A percentile compares a stretch with the other conserved stretches of the same genome.
phyloP scores from a whole-genome alignment of 805 yeast genomes.

The Zygotorulaspora danielsina region DNA sequence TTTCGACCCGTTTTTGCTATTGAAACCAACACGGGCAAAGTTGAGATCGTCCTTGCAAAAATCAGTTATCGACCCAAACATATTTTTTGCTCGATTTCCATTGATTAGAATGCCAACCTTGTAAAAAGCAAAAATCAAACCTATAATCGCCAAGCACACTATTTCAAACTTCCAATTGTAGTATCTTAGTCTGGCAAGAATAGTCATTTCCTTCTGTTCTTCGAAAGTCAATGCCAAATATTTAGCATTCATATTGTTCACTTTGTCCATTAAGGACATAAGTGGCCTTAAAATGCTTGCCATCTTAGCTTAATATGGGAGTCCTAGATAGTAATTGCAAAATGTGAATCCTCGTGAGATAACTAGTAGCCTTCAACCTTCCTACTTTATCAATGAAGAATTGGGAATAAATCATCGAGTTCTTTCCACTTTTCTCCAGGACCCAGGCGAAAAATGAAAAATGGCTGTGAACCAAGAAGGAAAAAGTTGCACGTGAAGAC shows the following conservation, averaged over 20 bases:
- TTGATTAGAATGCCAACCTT: conserved; percentile 59
- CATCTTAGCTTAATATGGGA: too few relatives aligned
- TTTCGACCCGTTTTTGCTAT: conserved; percentile 21
- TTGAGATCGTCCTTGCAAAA: conserved; percentile 51
- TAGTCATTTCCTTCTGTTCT: conserved; percentile 54
- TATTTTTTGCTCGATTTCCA: conserved; percentile 47
- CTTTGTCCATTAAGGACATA: conserved; percentile 12
- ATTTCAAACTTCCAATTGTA: conserved; percentile 80
- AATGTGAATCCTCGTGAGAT: too few relatives aligned
- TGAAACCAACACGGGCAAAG: conserved; percentile 60
- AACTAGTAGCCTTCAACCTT: too few relatives aligned
- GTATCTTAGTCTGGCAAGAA: conserved; percentile 51
- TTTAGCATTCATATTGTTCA: conserved; percentile 29
- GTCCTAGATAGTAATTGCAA: too few relatives aligned
- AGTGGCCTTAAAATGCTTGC: conserved; percentile 17
- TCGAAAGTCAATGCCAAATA: conserved; percentile 38
- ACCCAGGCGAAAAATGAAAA: neutral
- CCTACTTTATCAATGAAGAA: too few relatives aligned
- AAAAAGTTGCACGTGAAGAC: neutral
- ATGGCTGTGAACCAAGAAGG: neutral
- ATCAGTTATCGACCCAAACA: conserved; percentile 48
- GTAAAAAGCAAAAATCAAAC: conserved; percentile 48
- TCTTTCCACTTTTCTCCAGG: neutral
- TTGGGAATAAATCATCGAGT: too few relatives aligned
- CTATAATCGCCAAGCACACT: conserved; percentile 49